Percentiles rank a stretch among this genome's conserved stretches.
Evolutionary conservation across 345 rosid genomes (phyloP).

Genomic region (Pistacia vera): DNA sequence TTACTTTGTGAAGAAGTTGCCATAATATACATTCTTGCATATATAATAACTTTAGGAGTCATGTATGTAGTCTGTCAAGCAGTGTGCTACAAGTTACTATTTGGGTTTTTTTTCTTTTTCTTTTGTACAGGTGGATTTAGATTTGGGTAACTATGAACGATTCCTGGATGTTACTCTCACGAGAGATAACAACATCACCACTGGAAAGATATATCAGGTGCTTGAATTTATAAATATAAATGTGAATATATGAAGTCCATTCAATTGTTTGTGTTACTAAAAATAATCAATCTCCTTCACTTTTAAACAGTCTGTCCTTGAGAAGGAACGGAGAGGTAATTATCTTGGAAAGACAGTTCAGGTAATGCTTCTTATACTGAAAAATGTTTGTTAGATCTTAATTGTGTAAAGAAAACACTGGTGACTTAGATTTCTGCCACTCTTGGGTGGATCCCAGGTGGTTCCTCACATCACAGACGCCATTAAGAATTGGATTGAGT

Average conservation of each 20-base stretch:
- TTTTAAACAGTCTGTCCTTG: conserved; percentile 72
- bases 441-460: conserved; percentile 50
- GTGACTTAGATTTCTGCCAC: background rate
- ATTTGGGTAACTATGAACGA: conserved; percentile 95
- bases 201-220: conserved; percentile 98
- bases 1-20: background rate
- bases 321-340: conserved; percentile 86
- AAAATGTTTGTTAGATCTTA: background rate
- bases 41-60: background rate
- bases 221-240: conserved; percentile 18
- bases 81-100: conserved; percentile 21
- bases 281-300: background rate
- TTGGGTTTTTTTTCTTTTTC: conserved; percentile 24
- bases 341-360: conserved; percentile 96
- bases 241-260: background rate
- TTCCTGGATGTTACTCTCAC: conserved; percentile 90
- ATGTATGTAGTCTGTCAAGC: background rate
- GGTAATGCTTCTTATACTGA: conserved; percentile 38
- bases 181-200: conserved; percentile 88
- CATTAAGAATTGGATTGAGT: conserved; percentile 83
- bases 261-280: conserved; percentile 14
- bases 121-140: conserved; percentile 78
- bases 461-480: conserved; percentile 99
- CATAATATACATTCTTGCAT: background rate
- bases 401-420: background rate